Percentiles rank a stretch among this genome's conserved stretches.
phyloP scores from a whole-genome alignment of 2,329 filamentous ascomycete species.

The Rhinocladiella mackenziei region DNA sequence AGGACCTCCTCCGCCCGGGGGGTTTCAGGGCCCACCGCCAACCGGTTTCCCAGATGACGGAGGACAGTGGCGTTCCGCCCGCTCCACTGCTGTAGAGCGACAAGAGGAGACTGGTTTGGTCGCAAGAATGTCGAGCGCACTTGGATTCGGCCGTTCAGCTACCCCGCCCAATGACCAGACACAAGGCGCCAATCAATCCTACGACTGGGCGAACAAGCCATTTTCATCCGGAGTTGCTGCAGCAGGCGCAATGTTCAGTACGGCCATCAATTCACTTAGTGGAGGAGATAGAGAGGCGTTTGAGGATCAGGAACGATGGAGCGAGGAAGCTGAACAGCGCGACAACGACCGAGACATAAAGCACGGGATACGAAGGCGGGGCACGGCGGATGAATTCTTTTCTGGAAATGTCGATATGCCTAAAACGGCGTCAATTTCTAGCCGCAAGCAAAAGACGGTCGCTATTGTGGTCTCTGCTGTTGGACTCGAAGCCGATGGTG shows the following conservation, averaged over 20 bases:
- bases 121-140: constrained; percentile 71
- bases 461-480: constrained; percentile 85
- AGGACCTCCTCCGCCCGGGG: constrained; percentile 30
- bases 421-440: constrained; percentile 16
- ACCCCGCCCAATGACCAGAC: constrained; percentile 51
- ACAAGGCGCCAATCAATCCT: constrained; percentile 60
- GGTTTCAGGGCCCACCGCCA: constrained; percentile 29
- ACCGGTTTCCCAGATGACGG: constrained; percentile 31
- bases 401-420: constrained; percentile 25
- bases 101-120: constrained; percentile 59
- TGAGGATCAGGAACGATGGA: constrained; percentile 86
- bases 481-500: constrained; percentile 54
- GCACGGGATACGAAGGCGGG: constrained; percentile 28
- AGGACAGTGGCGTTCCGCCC: constrained; percentile 34
- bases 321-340: constrained; percentile 76
- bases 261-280: constrained; percentile 74
- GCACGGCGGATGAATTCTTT: constrained; percentile 33
- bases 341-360: constrained; percentile 35
- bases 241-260: constrained; percentile 76
- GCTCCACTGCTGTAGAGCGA: constrained; percentile 34
- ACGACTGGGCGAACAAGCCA: constrained; percentile 76
- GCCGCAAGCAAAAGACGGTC: constrained; percentile 65
- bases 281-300: constrained; percentile 79
- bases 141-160: constrained; percentile 57
- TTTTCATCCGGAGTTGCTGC: constrained; percentile 78